These are phyloP conservation scores for Austroboletus niveus DNA, from an alignment of 1,284 basidiomycete species.

Conservation along the genomic window DNA sequence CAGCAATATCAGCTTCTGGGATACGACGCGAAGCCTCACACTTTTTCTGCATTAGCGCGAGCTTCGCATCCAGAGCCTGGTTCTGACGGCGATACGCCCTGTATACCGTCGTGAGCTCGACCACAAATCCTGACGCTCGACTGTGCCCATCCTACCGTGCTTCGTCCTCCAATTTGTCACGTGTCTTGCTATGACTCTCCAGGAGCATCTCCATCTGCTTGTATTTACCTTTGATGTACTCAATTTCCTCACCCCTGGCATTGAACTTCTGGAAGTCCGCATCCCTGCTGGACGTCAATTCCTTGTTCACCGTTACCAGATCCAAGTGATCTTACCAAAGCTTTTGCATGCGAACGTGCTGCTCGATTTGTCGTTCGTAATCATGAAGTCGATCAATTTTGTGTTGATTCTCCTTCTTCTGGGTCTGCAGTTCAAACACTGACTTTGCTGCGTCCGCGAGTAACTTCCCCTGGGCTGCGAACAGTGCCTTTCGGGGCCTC, in stretches of 20 bases:
- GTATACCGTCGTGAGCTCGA: constrained; percentile 11
- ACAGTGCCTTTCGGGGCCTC: constrained; percentile 50
- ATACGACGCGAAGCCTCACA: constrained; percentile 36
- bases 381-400: constrained; percentile 71
- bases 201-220: constrained; percentile 63
- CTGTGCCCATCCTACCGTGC: constrained; percentile 46
- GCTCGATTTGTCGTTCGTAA: constrained; percentile 72
- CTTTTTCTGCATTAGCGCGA: constrained; percentile 38
- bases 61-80: constrained; percentile 54
- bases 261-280: constrained; percentile 69
- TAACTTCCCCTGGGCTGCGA: constrained; percentile 64
- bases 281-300: constrained; percentile 49
- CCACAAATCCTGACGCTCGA: constrained; percentile 1
- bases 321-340: constrained; percentile 53
- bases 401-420: constrained; percentile 67
- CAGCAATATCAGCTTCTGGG: constrained; percentile 40
- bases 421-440: constrained; percentile 62
- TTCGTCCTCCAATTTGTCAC: constrained; percentile 49
- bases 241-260: constrained; percentile 56
- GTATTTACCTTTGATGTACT: constrained; percentile 52
- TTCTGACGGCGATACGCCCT: constrained; percentile 58
- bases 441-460: constrained; percentile 58
- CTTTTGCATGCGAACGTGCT: constrained; percentile 64
- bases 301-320: neutral
- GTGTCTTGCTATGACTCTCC: constrained; percentile 52